Conservation (phyloP, 2,329 filamentous ascomycete species). For the Aureobasidium uvarum region DNA sequence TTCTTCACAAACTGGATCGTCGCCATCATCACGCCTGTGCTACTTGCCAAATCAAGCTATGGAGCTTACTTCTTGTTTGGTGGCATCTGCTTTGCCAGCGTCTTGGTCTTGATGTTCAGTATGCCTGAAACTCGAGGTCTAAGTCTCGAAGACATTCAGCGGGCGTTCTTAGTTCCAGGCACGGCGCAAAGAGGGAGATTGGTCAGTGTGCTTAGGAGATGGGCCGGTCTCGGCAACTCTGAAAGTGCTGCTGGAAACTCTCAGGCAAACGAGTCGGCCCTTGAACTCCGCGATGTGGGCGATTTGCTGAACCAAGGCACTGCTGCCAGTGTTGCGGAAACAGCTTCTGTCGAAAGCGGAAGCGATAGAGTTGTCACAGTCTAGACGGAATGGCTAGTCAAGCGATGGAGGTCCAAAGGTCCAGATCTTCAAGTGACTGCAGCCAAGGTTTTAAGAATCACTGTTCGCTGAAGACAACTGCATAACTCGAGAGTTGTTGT, state of each 20-base stretch:
- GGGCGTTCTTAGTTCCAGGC: constrained; percentile 17
- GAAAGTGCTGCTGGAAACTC: background rate
- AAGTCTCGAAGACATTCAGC: constrained; percentile 27
- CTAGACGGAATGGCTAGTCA: background rate
- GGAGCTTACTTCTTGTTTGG: constrained; percentile 41
- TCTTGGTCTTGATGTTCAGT: constrained; percentile 20
- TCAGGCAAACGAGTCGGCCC: background rate
- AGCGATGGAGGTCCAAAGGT: no score
- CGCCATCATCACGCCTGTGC: constrained; percentile 49
- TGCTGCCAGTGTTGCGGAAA: background rate
- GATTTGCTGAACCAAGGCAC: background rate
- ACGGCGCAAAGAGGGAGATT: constrained; percentile 13
- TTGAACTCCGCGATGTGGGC: constrained; percentile 13
- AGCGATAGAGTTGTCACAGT: background rate
- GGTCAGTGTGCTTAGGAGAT: constrained; percentile 3
- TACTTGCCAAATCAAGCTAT: constrained; percentile 44
- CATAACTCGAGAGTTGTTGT: no score
- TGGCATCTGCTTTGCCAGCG: constrained; percentile 27
- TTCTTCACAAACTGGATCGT: constrained; percentile 46
- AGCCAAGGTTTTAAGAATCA: no score
- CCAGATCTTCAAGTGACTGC: no score
- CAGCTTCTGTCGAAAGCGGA: background rate
- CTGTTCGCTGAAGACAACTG: no score
- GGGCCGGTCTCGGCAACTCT: background rate
- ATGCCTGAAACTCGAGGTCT: constrained; percentile 28